Percentiles rank a stretch among this genome's conserved stretches.
These are phyloP conservation scores for Oropetium thomaeum DNA, from an alignment of 176 grass and related monocot species.

Conservation along the genomic window DNA sequence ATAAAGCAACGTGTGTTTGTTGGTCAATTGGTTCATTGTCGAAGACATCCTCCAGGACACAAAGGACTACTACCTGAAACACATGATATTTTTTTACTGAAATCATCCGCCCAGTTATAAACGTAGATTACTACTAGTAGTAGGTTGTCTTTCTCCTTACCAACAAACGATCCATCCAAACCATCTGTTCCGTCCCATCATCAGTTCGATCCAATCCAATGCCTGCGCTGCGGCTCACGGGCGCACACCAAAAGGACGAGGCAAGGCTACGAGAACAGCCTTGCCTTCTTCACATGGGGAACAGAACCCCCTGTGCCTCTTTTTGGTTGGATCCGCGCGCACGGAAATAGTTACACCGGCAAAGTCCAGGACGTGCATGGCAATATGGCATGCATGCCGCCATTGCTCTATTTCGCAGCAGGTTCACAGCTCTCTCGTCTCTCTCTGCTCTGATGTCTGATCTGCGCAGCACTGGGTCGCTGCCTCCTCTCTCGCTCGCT, in stretches of 20 bases:
- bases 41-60: too few relatives aligned
- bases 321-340: conserved; percentile 49
- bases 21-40: background rate
- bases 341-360: conserved; percentile 39
- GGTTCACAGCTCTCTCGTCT: background rate
- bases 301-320: conserved; percentile 15
- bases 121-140: too few relatives aligned
- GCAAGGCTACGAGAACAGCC: conserved; percentile 8
- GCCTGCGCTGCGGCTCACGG: conserved; percentile 15
- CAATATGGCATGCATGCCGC: conserved; percentile 26
- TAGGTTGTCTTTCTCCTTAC: background rate
- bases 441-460: background rate
- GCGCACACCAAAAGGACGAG: conserved; percentile 14
- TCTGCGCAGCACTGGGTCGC: background rate
- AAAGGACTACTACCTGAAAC: too few relatives aligned
- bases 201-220: background rate
- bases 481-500: background rate
- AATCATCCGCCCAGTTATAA: too few relatives aligned
- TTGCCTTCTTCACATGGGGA: conserved; percentile 44
- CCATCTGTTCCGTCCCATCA: conserved; percentile 2
- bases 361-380: conserved; percentile 33
- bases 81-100: too few relatives aligned
- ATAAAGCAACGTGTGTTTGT: background rate
- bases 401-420: background rate
- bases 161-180: background rate